Evolutionary conservation across 257 asterid genomes (phyloP), one percentile per base, ranked within the genome.

Genomic region (Solanum paucissectum): DNA sequence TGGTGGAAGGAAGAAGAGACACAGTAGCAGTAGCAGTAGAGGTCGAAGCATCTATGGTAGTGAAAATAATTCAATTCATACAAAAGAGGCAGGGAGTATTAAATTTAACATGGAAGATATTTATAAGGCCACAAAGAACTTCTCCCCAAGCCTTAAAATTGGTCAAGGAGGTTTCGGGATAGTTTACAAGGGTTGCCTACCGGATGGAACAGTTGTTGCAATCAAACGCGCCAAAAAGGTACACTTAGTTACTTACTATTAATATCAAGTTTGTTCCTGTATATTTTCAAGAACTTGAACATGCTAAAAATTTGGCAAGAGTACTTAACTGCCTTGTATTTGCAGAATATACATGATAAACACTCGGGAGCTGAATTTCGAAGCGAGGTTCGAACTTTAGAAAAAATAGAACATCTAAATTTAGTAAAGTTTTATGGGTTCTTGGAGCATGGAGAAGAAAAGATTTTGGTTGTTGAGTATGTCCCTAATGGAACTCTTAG

Each of bases 121-220:
- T 90, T 89, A 72, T 33, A 95, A 92, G 89, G 99, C 98, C 83
- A 96, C 99, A 29, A 93, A 74, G 85, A 94, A 92, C 87, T 97
- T 97, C 89, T 96, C 98, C 34, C 98, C 98, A n/a, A 89, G 91
- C 91, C 90, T 92, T 69, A 97, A 94, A 90, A 89, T 97, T 73
- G 99, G 99, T 86, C 99, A 97, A 91, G 99, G 99, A 64, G 99
- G 99, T 69, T 97, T 96, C 84, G 99, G 99, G 90, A 96, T 98
- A 7, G 99, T 97, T 58, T 97, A 97, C 88, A 96, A 93, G 89
- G 99, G 96, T 62, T 90, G 42, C 74, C 94, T 97, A 38, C 87
- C 85, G 16, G 98, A 95, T 92, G 99, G 99, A 66, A 94, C 94
- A 11, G 32, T 94, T 27, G 98, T 97, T 82, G 99, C 99, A 32